These are phyloP conservation scores for Diaporthe batatas DNA, from an alignment of 2,329 filamentous ascomycete species.

Conservation along the genomic window DNA sequence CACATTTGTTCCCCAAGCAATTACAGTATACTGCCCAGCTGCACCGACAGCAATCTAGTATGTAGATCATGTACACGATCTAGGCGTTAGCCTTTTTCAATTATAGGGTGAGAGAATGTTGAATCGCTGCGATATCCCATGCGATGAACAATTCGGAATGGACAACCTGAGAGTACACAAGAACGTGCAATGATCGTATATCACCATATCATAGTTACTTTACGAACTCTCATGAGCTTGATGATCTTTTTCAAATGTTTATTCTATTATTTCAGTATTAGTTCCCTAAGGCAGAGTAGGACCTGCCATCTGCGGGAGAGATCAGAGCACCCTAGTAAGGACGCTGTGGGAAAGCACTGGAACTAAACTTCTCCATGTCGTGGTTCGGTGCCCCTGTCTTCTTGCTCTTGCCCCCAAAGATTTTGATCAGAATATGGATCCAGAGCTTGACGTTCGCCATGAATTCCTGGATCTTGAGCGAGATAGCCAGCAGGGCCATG, in stretches of 20 bases:
- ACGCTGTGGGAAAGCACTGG: not conserved
- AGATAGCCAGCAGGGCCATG: conserved; percentile 28
- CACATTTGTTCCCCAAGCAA: no score
- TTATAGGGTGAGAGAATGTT: no score
- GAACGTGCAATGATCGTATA: not conserved
- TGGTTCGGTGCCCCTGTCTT: conserved; percentile 1
- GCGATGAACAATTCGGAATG: no score
- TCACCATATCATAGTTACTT: not conserved
- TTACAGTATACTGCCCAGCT: no score
- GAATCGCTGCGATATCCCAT: no score
- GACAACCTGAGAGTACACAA: not conserved
- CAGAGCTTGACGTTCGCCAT: conserved; percentile 35
- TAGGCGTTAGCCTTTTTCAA: no score
- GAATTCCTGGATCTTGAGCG: conserved; percentile 39
- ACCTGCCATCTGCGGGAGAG: not conserved
- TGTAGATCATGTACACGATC: no score
- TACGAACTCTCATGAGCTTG: not conserved
- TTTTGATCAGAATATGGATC: conserved; percentile 16
- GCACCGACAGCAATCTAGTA: no score
- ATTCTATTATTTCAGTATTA: conserved; percentile 3
- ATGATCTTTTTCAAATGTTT: not conserved
- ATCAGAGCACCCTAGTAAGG: not conserved
- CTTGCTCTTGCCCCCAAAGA: not conserved
- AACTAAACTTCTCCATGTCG: conserved; percentile 3
- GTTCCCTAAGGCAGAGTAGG: conserved; percentile 10